Evolutionary conservation across 805 yeast genomes (phyloP), one percentile per base, ranked within the genome.

Genomic region (Suhomyces pyralidae): DNA sequence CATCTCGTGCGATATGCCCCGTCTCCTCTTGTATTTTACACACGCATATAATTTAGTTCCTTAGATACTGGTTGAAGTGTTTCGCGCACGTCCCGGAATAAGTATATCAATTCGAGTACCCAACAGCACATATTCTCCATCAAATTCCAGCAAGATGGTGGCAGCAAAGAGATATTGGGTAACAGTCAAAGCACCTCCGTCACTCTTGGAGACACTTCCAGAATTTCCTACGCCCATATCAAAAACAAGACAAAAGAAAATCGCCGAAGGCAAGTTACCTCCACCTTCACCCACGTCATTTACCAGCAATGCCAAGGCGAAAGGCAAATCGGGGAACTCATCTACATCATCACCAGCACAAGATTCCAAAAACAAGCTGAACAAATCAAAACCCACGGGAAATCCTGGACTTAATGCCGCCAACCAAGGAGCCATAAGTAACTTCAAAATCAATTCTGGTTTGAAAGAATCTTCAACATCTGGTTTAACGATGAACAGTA

Each of bases 381-480:
- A 38, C 8, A 40, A 30, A 22, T 15, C 38, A 14, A 54, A 48
- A n/a, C 51, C 54, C 25, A 24, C 28, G 26, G 45, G 45, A 12
- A 38, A 47, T 10, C n/a, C 45, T 4, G 50, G 52, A 17, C 32
- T 48, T 28, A 51, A 46, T n/a, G 51, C 44, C 3, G 47, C 52
- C 24, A 49, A 22, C 36, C 43, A 51, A 12, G 49, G 51, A 10
- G 52, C 55, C 12, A 51, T 55, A 17, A 58, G 61, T 49, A 60
- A 60, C 53, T 58, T 64, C 51, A 64, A 68, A 46, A 71, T 71
- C 58, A 73, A 72, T 53, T 66, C 73, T 5, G 78, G 77, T 2
- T 61, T 70, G 40, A 74, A 74, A 55, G 78, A 73, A 49, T 57
- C 66, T 51, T 68, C 76, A n/a, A 71, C 78, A 0, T 68, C 78